Evolutionary conservation across 164 flowering plant species (phyloP).

Genomic region (Vitis rupestris): DNA sequence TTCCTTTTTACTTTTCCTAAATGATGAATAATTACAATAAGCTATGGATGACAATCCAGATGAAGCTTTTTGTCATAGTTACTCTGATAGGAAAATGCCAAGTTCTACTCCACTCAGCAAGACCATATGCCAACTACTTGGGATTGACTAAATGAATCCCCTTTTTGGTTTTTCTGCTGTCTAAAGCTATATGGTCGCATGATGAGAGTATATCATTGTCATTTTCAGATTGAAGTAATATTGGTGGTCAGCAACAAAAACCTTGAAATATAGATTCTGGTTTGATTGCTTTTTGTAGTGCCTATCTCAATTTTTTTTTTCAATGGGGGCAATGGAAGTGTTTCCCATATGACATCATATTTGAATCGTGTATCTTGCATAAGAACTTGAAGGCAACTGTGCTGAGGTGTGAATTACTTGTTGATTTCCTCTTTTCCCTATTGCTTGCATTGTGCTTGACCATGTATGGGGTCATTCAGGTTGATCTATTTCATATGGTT

Average conservation of each 20-base stretch:
- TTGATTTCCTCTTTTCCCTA: conserved; percentile 43
- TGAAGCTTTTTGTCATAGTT: conserved; percentile 46
- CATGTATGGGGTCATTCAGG: conserved; percentile 5
- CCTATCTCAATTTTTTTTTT: no score
- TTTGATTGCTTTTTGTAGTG: no score
- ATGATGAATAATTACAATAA: conserved; percentile 21
- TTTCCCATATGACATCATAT: no score
- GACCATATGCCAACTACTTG: not conserved
- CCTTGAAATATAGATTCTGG: no score
- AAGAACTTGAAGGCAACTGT: conserved; percentile 34
- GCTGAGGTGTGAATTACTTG: conserved; percentile 38
- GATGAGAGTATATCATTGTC: no score
- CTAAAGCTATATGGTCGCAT: no score
- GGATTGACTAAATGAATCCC: no score
- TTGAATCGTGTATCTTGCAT: no score
- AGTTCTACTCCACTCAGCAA: not conserved
- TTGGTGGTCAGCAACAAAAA: no score
- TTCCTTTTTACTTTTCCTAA: conserved; percentile 7
- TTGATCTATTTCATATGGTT: not conserved
- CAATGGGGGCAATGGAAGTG: no score
- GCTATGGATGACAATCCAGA: conserved; percentile 29
- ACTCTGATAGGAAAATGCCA: conserved; percentile 29
- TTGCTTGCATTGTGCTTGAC: conserved; percentile 19
- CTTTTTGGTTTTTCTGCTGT: no score
- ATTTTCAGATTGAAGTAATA: no score